Base-by-base conservation (phyloP, 495 filamentous ascomycete species). In the Penicillium odoratum region DNA sequence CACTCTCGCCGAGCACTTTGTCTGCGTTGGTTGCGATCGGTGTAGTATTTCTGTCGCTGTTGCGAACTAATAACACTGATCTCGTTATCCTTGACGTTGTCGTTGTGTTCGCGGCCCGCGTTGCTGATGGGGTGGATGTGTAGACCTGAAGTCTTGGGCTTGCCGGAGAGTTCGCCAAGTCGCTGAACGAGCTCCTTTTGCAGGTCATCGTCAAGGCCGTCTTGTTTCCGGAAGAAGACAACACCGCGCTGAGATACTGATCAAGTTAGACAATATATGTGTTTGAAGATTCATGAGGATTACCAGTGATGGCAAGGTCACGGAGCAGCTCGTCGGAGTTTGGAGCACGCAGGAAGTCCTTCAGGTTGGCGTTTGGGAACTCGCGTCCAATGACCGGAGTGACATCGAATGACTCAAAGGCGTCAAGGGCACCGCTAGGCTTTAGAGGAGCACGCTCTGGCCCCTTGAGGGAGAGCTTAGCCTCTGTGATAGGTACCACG, bases 241-340 rank as follows among this genome's bases (percentile, higher is more conserved):
- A 94, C 90, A 3, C 89, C 88, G 0, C 89, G 84, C 60, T 87
- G 85, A 15, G 89, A 93, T 62, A 94, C 89, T 92, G 33, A 4
- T n/a, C 9, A 15, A 10, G 49, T 40, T 6, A 44, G 38, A 29
- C 40, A 1, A 15, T 9, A 16, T 33, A 10, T 55, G 15, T 4
- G 3, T 10, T 34, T 18, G 45, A 45, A 43, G 43, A 50, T n/a
- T 34, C 33, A n/a, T n/a, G n/a, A 3, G 18, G 29, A 13, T 40
- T 55, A 89, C 87, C 77, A 8, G 84, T 87, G 29, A 88, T 80
- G 18, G 87, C 85, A 4, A 91, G 74, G 42, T 92, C 87, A 4
- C 81, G 72, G 16, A 91, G 66, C 16, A 90, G 69, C 34, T 88
- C 84, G 56, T 90, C 88, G 0, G 83, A 81, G 63, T 91, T 88